Evolutionary conservation across 345 rosid species (phyloP), one percentile per base, ranked within the genome.

Genomic region (Hevea brasiliensis): DNA sequence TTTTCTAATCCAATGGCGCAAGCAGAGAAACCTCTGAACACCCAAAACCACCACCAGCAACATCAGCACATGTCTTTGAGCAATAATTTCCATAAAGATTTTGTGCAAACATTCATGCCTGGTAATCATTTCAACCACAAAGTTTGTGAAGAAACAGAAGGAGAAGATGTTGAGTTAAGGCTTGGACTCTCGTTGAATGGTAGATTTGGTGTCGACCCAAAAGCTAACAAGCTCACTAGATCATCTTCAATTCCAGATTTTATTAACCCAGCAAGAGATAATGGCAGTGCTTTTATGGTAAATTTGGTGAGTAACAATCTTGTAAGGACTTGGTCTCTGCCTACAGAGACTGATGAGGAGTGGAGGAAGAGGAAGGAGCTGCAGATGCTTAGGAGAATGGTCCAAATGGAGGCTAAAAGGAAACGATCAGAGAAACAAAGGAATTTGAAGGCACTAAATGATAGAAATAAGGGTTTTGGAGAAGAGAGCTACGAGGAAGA

Each of bases 401-500:
- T n/a, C n/a, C n/a, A n/a, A n/a, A n/a, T 87, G 79, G 92, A 88
- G 74, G 95, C 90, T 7, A 93, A 91, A 83, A 81, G 97, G 80
- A 91, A 89, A 84, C 83, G 92, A 71, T 72, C 81, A n/a, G 89
- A 89, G 86, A 93, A 89, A 75, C 93, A 85, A 79, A 85, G 81
- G 78, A 87, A 81, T 68, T 70, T 58, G 14, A 88, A 78, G 70
- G 75, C 72, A 63, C 48, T 64, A 3, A 80, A 77, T 54, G 82
- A 79, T 35, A 68, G 76, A 62, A 78, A 50, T 2, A 70, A 60
- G 67, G 55, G 59, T 64, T 69, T 24, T 32, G 68, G 45, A 24
- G 89, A 82, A 53, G 85, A 78, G 8, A 71, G 70, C 35, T 47
- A 60, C 41, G 83, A 75, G 45, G 83, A 84, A 58, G 74, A 61